phyloP scores from a whole-genome alignment of 2,329 filamentous ascomycete species.

The Lecanoromycetidae sp. region DNA sequence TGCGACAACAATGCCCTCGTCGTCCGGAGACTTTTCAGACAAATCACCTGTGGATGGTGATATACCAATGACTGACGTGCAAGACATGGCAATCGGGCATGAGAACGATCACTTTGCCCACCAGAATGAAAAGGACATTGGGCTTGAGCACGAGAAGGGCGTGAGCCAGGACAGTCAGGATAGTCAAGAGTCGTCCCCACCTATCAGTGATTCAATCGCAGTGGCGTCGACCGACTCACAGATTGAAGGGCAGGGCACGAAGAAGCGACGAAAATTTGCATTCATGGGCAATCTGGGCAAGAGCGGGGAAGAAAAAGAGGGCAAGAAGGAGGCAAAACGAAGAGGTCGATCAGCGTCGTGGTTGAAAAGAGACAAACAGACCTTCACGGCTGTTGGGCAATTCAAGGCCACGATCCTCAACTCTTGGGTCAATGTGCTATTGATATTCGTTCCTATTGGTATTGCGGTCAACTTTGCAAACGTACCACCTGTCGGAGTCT shows the following conservation, averaged over 20 bases:
- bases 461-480: conserved; percentile 59
- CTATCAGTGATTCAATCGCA: too few species aligned
- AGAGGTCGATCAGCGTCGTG: conserved; percentile 9
- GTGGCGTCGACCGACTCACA: background rate
- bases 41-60: conserved; percentile 6
- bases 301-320: conserved; percentile 1
- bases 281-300: background rate
- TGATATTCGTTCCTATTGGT: conserved; percentile 67
- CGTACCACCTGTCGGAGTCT: conserved; percentile 50
- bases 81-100: background rate
- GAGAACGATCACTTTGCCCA: too few species aligned
- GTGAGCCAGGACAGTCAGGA: conserved; percentile 15
- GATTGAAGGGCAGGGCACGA: background rate
- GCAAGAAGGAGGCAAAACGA: background rate
- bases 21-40: background rate
- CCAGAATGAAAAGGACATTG: too few species aligned
- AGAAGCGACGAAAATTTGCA: conserved; percentile 3
- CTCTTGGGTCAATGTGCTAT: conserved; percentile 76
- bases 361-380: conserved; percentile 21
- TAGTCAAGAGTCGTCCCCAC: too few species aligned
- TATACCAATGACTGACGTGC: background rate
- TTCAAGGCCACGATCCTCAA: conserved; percentile 59
- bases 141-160: conserved; percentile 3
- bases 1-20: conserved; percentile 17
- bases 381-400: conserved; percentile 30